A percentile compares a stretch with the other conserved stretches of the same genome.
phyloP scores from a whole-genome alignment of 257 asterid species.

The Jacaranda copaia region DNA sequence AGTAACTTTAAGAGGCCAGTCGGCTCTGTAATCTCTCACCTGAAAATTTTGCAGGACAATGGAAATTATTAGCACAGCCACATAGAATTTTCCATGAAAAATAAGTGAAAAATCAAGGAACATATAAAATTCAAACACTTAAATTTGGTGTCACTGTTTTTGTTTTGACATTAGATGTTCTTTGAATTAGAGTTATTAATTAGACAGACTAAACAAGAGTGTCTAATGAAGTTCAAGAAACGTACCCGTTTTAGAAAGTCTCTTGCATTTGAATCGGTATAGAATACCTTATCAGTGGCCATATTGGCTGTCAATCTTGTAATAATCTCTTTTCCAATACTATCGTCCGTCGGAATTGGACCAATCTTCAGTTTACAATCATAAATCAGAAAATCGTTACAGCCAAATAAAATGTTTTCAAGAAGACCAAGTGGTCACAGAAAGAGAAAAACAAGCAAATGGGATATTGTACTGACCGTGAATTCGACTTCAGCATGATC shows the following conservation, averaged over 20 bases:
- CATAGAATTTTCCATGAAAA: not conserved
- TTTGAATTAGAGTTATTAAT: not conserved
- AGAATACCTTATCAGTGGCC: constrained; percentile 73
- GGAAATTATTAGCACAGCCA: not conserved
- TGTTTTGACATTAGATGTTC: not conserved
- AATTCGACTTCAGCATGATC: constrained; percentile 91
- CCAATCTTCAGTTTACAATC: constrained; percentile 67
- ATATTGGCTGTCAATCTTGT: constrained; percentile 76
- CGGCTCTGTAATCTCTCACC: constrained; percentile 83
- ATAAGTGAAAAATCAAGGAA: not conserved
- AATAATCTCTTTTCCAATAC: constrained; percentile 83
- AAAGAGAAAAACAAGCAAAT: not conserved
- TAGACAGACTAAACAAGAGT: not conserved
- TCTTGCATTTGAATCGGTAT: constrained; percentile 90
- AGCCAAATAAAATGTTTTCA: not conserved
- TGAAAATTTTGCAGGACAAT: constrained; percentile 42
- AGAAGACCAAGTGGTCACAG: not conserved
- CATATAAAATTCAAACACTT: not conserved
- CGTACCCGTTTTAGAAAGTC: constrained; percentile 87
- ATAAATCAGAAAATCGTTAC: constrained; percentile 20
- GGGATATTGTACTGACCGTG: constrained; percentile 57
- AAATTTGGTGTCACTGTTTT: no score
- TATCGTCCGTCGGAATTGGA: constrained; percentile 72
- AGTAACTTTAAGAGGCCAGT: constrained; percentile 83
- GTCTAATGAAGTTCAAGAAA: not conserved